phyloP scores from a whole-genome alignment of 768 basidiomycete genomes.

The Multifurca ochricompacta region DNA sequence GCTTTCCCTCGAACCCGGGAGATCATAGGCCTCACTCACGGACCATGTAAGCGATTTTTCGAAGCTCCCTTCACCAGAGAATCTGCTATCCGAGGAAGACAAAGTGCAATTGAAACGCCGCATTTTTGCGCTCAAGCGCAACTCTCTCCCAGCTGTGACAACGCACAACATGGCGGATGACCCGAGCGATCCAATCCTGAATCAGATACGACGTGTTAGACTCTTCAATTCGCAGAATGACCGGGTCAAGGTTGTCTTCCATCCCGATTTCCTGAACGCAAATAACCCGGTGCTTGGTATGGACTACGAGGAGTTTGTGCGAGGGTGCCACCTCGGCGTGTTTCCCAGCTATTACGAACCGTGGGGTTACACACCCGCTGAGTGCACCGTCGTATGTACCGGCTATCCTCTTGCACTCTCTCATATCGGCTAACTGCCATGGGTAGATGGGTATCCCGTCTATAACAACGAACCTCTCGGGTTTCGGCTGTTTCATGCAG shows the following conservation, averaged over 20 bases:
- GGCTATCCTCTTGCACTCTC: neutral
- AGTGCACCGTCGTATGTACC: conserved; percentile 86
- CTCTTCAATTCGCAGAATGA: conserved; percentile 86
- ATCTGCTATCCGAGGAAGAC: conserved; percentile 85
- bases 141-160: conserved; percentile 90
- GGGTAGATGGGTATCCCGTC: conserved; percentile 93
- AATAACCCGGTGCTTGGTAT: conserved; percentile 96
- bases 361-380: conserved; percentile 95
- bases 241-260: conserved; percentile 96
- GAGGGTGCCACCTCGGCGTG: conserved; percentile 96
- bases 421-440: conserved; percentile 9
- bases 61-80: conserved; percentile 61
- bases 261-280: conserved; percentile 95
- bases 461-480: conserved; percentile 95
- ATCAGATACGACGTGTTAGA: conserved; percentile 88
- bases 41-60: conserved; percentile 52
- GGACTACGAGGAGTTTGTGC: conserved; percentile 98
- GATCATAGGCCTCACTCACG: neutral
- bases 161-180: conserved; percentile 99
- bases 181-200: conserved; percentile 83
- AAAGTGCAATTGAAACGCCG: conserved; percentile 91
- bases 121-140: conserved; percentile 92
- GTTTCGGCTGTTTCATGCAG: conserved; percentile 98
- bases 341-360: conserved; percentile 98
- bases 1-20: conserved; percentile 21